Conservation (phyloP, 306 rosid genomes). For the Quillaja saponaria region DNA sequence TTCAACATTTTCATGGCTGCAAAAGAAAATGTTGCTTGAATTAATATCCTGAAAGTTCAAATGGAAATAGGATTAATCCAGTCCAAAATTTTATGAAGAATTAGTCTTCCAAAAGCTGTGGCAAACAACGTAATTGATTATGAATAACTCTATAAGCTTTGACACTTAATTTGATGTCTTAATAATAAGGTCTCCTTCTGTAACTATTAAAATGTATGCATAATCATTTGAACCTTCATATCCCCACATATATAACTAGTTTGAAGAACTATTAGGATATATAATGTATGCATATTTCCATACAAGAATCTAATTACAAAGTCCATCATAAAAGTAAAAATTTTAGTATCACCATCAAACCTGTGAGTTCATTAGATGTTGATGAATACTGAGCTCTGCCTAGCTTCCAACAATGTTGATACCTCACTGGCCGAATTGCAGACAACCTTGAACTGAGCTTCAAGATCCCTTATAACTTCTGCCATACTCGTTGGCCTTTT, state of each 20-base stretch:
- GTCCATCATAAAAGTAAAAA: slow-evolving; percentile 1
- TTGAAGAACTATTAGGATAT: too few relatives aligned
- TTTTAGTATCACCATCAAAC: slow-evolving; percentile 38
- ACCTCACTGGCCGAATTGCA: slow-evolving; percentile 75
- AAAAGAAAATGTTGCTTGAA: slow-evolving; percentile 24
- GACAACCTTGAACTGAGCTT: slow-evolving; percentile 65
- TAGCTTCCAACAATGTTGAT: slow-evolving; percentile 72
- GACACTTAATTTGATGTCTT: too few relatives aligned
- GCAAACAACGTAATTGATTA: background rate
- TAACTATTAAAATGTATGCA: too few relatives aligned
- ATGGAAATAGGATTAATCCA: background rate
- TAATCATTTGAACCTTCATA: slow-evolving; percentile 2
- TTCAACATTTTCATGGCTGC: slow-evolving; percentile 84
- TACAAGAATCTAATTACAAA: background rate
- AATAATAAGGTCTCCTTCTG: too few relatives aligned
- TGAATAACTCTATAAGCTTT: background rate
- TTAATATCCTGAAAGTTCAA: too few relatives aligned
- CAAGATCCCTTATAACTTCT: slow-evolving; percentile 81
- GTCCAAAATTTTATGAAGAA: background rate
- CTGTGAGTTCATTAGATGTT: slow-evolving; percentile 66
- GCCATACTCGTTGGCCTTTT: slow-evolving; percentile 81
- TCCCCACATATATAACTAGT: slow-evolving; percentile 10
- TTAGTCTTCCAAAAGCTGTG: background rate
- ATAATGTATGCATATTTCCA: too few relatives aligned
- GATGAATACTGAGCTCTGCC: slow-evolving; percentile 51